A percentile compares a stretch with the other conserved stretches of the same genome.
These are phyloP conservation scores for Euphorbia peplus DNA, from an alignment of 345 rosid species.

Conservation along the genomic window DNA sequence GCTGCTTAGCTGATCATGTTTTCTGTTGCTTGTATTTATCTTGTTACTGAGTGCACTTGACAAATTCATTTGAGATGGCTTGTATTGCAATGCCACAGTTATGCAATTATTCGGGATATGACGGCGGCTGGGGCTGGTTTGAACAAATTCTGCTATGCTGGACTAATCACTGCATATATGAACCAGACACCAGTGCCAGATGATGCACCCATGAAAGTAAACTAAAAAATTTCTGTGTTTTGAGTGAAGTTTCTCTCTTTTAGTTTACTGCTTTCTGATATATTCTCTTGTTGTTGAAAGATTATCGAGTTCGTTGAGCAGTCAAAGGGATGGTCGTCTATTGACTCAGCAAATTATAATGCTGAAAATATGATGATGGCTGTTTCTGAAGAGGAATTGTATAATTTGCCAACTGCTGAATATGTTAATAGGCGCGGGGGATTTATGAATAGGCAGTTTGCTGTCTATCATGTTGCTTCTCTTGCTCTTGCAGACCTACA, in stretches of 20 bases:
- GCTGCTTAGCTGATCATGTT: conserved; percentile 3
- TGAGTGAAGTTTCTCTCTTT: not conserved
- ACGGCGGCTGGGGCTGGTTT: conserved; percentile 93
- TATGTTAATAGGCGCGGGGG: conserved; percentile 55
- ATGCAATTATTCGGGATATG: conserved; percentile 93
- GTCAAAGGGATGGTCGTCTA: conserved; percentile 87
- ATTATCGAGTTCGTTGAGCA: conserved; percentile 81
- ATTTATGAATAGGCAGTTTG: conserved; percentile 55
- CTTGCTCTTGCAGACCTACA: conserved; percentile 78
- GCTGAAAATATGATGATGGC: conserved; percentile 74
- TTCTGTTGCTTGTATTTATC: conserved; percentile 5
- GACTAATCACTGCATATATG: conserved; percentile 76
- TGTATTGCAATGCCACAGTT: conserved; percentile 38
- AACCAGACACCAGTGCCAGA: conserved; percentile 66
- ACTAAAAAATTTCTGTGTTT: not conserved
- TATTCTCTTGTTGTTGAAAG: conserved; percentile 36
- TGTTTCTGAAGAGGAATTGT: conserved; percentile 81
- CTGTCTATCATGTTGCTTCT: conserved; percentile 80
- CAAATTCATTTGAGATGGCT: not conserved
- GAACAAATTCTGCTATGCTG: conserved; percentile 96
- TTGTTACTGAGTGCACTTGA: not conserved
- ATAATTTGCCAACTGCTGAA: conserved; percentile 79
- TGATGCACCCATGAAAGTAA: conserved; percentile 67
- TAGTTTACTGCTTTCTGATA: conserved; percentile 17
- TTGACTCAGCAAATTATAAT: conserved; percentile 53